Base-by-base conservation (phyloP, 2,329 filamentous ascomycete species). In the Beauveria australis region DNA sequence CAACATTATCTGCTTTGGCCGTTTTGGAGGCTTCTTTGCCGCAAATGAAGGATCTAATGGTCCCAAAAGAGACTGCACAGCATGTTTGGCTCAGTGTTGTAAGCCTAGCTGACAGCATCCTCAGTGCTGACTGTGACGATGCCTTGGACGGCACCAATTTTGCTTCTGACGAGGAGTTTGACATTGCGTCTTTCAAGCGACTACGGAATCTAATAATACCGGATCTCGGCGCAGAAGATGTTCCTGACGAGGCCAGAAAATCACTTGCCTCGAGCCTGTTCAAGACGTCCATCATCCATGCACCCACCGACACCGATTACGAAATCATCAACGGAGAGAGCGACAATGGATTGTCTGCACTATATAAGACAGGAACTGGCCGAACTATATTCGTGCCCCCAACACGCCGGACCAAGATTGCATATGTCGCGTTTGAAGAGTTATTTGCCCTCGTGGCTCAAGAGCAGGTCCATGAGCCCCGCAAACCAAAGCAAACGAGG, bases 351-450 rank as follows among this genome's bases (percentile, higher is more conserved):
- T 77, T 96, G 2, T 63, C 67, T 1, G 66, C 68, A 14, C 76
- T 97, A 5, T 88, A 87, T 69, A 78, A 79, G 60, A 75, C 84
- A 1, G 86, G 91, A 1, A 78, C 82, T 40, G 92, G 92, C 1
- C 84, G 88, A 19, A 95, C 93, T 0, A 81, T 88, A 52, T 82
- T 89, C 53, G 80, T 88, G 0, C 69, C 79, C 0, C 85, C 88
- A 2, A 88, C 84, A 0, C 78, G 77, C 37, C 87, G 93, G 1
- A 80, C 81, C 37, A 81, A 81, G 52, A 92, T 97, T 81, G 84
- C 87, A 56, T 95, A 95, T 66, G 81, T 89, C 10, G 91, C 91
- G 66, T 81, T 95, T 30, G 85, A 91, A 61, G 89, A 95, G 68
- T 81, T 99, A 2, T 89, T 92, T 67, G 78, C 84, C 2, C 80